Evolutionary conservation across 176 grass and related monocot species (phyloP).

Genomic region (Hordeum marinum): DNA sequence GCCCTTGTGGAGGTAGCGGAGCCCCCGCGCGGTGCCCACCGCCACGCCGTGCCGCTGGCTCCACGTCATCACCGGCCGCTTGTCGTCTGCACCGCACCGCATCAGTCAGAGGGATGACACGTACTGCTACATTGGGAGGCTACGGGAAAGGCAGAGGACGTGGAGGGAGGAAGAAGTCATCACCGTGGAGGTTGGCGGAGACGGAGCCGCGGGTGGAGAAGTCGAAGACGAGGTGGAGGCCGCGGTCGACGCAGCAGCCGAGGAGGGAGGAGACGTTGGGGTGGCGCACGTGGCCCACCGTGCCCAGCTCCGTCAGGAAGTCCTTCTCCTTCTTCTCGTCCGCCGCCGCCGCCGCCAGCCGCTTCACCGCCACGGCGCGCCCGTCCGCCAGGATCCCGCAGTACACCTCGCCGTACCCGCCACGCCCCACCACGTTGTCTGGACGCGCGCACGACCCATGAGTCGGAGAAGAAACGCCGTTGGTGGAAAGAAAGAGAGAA

Average conservation of each 20-base stretch:
- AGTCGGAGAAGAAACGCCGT: no score
- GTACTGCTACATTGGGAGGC: background rate
- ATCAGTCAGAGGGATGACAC: no score
- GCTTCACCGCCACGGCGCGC: slow-evolving; percentile 67
- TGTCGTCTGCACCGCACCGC: slow-evolving; percentile 40
- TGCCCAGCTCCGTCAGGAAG: slow-evolving; percentile 87
- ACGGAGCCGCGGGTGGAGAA: slow-evolving; percentile 77
- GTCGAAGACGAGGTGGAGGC: slow-evolving; percentile 79
- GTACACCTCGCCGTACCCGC: slow-evolving; percentile 92
- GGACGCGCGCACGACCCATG: background rate
- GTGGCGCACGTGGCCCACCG: slow-evolving; percentile 77
- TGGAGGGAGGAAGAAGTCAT: background rate
- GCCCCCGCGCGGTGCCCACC: slow-evolving; percentile 64
- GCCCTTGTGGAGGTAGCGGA: slow-evolving; percentile 85
- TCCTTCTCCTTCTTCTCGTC: slow-evolving; percentile 92
- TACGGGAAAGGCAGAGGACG: background rate
- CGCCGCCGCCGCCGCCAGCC: slow-evolving; percentile 40
- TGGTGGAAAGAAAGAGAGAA: no score
- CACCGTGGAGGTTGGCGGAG: slow-evolving; percentile 89
- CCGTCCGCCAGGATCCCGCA: slow-evolving; percentile 59
- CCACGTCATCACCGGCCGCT: slow-evolving; percentile 65
- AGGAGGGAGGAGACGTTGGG: slow-evolving; percentile 73
- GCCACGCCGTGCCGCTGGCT: slow-evolving; percentile 57
- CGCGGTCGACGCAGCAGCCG: slow-evolving; percentile 85
- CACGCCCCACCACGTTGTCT: slow-evolving; percentile 81